These are phyloP conservation scores for Ophiostoma angusticollis DNA, from an alignment of 2,329 filamentous ascomycete species.

Conservation along the genomic window DNA sequence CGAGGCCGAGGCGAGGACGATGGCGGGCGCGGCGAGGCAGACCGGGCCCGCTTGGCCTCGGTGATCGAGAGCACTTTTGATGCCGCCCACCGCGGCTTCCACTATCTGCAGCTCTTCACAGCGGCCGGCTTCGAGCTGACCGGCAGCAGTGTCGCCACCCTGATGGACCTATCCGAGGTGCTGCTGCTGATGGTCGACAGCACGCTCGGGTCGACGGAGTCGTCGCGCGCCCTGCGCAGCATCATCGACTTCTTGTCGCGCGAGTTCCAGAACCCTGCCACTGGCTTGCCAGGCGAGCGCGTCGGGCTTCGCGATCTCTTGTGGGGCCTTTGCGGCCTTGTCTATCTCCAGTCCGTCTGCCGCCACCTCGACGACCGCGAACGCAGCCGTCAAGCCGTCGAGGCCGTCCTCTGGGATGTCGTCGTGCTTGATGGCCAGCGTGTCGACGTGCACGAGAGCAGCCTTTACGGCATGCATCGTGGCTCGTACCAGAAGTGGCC, in stretches of 20 bases:
- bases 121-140: constrained; percentile 14
- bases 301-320: constrained; percentile 50
- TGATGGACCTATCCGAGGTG: constrained; percentile 39
- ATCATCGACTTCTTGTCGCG: constrained; percentile 51
- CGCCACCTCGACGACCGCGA: constrained; percentile 39
- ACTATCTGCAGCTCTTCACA: constrained; percentile 13
- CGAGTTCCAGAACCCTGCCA: constrained; percentile 51
- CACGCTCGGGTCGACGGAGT: constrained; percentile 56
- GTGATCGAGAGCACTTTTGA: constrained; percentile 28
- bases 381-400: constrained; percentile 30
- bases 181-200: constrained; percentile 48
- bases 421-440: constrained; percentile 47
- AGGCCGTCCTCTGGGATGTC: constrained; percentile 54
- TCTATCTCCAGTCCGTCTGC: constrained; percentile 47
- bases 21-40: neutral
- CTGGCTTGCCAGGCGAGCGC: constrained; percentile 43
- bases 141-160: constrained; percentile 10
- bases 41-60: constrained; percentile 28
- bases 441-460: constrained; percentile 37
- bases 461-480: constrained; percentile 20
- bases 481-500: constrained; percentile 13
- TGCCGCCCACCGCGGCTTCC: constrained; percentile 11
- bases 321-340: constrained; percentile 46
- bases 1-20: neutral
- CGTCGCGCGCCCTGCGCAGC: constrained; percentile 52